A percentile compares a stretch with the other conserved stretches of the same genome.
phyloP scores from a whole-genome alignment of 2,329 filamentous ascomycete species.

The Botrytis fabae region DNA sequence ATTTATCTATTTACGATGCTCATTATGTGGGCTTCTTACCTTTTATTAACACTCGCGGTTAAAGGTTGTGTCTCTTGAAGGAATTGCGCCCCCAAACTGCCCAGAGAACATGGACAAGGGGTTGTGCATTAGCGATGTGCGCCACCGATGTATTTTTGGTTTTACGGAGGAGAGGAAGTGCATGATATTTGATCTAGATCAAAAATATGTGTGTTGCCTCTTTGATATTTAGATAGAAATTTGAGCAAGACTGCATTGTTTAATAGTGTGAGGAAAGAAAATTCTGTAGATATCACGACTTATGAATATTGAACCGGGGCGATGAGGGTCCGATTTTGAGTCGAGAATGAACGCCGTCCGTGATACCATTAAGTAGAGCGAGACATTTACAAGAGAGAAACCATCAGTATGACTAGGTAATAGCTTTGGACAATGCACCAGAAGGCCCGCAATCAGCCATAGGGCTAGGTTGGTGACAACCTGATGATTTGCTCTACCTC shows the following conservation, averaged over 20 bases:
- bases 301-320: neutral
- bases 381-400: fast-evolving
- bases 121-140: slow-evolving; percentile 9
- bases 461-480: neutral
- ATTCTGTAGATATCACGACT: neutral
- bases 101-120: neutral
- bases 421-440: neutral
- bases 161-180: neutral
- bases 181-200: neutral
- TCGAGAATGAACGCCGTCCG: neutral
- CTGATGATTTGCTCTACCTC: neutral
- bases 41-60: neutral
- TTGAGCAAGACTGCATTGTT: fast-evolving
- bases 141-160: neutral
- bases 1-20: neutral
- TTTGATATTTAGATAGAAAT: neutral
- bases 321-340: neutral
- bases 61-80: neutral
- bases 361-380: neutral
- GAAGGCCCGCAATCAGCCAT: neutral
- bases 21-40: neutral
- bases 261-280: neutral
- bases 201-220: neutral
- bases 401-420: neutral
- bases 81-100: neutral